These are phyloP conservation scores for Aspergillus alliaceus DNA, from an alignment of 2,329 filamentous ascomycete species.

Conservation along the genomic window DNA sequence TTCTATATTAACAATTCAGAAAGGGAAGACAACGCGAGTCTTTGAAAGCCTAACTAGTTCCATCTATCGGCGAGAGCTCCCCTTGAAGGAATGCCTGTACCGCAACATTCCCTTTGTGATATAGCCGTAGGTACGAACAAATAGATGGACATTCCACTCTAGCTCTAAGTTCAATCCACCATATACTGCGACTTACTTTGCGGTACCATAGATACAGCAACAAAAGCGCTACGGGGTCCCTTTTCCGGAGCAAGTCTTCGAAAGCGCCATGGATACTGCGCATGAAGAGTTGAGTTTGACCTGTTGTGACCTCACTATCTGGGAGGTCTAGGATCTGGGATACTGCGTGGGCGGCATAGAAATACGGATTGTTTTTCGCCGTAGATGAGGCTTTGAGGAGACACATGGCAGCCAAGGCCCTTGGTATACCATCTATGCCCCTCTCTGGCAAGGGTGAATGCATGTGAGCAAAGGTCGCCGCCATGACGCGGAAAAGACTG, in stretches of 20 bases:
- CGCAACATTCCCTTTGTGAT: slow-evolving; percentile 26
- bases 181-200: slow-evolving; percentile 42
- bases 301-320: slow-evolving; percentile 25
- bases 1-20: neutral
- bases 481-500: slow-evolving; percentile 46
- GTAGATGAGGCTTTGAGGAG: slow-evolving; percentile 32
- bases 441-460: slow-evolving; percentile 29
- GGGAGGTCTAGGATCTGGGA: slow-evolving; percentile 30
- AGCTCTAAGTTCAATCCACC: slow-evolving; percentile 47
- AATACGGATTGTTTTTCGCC: slow-evolving; percentile 38
- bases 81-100: slow-evolving; percentile 35
- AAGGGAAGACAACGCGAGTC: neutral
- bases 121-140: slow-evolving; percentile 34
- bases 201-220: slow-evolving; percentile 47
- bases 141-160: slow-evolving; percentile 47
- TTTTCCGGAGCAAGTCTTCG: slow-evolving; percentile 29
- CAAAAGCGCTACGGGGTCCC: slow-evolving; percentile 41
- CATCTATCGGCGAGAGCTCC: slow-evolving; percentile 18
- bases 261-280: slow-evolving; percentile 36
- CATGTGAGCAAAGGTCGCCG: slow-evolving; percentile 38
- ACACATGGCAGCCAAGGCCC: slow-evolving; percentile 23
- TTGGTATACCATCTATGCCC: slow-evolving; percentile 23
- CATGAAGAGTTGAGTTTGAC: slow-evolving; percentile 34
- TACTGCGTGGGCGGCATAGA: slow-evolving; percentile 39
- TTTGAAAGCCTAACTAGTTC: neutral